These are phyloP conservation scores for Colletotrichum viniferum DNA, from an alignment of 2,329 filamentous ascomycete species.

Conservation along the genomic window DNA sequence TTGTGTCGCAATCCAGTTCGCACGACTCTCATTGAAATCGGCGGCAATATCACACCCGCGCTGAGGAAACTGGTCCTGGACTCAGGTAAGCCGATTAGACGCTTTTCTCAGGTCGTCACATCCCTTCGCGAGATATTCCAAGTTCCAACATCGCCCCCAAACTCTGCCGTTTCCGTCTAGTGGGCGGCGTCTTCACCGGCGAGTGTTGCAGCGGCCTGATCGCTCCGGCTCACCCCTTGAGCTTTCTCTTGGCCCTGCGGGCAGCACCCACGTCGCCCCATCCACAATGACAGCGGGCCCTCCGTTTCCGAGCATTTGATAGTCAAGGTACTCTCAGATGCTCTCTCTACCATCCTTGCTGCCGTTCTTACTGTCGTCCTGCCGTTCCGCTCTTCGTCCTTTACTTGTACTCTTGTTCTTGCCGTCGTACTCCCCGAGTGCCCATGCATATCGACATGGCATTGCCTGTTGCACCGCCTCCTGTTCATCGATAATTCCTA, in stretches of 20 bases:
- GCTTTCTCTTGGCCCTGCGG: background rate
- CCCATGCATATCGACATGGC: background rate
- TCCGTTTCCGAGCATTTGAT: background rate
- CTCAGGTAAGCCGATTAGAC: background rate
- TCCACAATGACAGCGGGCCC: background rate
- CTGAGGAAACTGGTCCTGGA: background rate
- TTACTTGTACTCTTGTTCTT: background rate
- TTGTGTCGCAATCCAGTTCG: background rate
- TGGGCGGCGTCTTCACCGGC: background rate
- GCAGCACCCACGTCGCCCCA: slow-evolving; percentile 2
- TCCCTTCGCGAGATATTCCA: background rate
- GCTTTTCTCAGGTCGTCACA: background rate
- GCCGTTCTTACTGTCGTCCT: background rate
- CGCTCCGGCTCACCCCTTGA: background rate
- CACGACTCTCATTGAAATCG: background rate
- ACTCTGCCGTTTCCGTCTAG: background rate
- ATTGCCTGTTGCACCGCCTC: background rate
- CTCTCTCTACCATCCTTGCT: background rate
- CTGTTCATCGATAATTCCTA: background rate
- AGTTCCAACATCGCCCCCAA: background rate
- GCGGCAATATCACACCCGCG: background rate
- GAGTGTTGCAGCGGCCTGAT: background rate
- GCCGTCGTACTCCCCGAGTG: background rate
- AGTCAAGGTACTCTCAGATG: background rate
- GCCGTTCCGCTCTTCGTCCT: background rate